A percentile compares a stretch with the other conserved stretches of the same genome.
phyloP scores from a whole-genome alignment of 306 rosid genomes.

The Luffa aegyptiaca region DNA sequence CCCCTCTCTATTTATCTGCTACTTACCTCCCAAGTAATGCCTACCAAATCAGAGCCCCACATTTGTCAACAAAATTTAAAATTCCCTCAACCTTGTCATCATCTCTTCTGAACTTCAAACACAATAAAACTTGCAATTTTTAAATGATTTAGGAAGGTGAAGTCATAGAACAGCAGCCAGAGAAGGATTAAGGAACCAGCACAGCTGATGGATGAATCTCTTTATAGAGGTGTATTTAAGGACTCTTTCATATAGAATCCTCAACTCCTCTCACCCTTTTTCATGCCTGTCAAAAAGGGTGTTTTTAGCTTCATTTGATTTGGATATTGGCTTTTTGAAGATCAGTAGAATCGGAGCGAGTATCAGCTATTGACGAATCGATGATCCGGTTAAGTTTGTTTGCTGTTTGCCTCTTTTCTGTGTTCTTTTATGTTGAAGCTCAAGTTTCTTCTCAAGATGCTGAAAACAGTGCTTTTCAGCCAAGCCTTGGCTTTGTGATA shows the following conservation, averaged over 20 bases:
- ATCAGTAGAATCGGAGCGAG: not conserved
- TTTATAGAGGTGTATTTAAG: not conserved
- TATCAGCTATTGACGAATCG: not conserved
- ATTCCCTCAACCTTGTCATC: not conserved
- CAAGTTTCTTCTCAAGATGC: constrained; percentile 17
- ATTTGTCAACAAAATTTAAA: not conserved
- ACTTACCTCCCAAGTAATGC: constrained; percentile 7
- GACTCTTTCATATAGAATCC: not conserved
- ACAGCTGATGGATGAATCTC: not conserved
- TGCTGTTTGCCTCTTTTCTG: constrained; percentile 21
- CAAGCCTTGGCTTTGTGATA: constrained; percentile 62
- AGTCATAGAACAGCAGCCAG: constrained; percentile 1
- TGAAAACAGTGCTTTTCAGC: constrained; percentile 33
- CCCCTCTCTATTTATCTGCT: not conserved
- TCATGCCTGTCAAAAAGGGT: not conserved
- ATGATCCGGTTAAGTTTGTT: not conserved
- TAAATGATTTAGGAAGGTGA: not conserved
- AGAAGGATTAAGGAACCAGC: not conserved
- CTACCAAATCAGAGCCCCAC: constrained; percentile 5
- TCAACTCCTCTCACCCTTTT: not conserved
- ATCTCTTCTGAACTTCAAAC: not conserved
- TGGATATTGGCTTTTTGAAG: not conserved
- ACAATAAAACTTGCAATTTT: not conserved
- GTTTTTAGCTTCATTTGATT: not conserved
- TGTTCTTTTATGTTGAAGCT: constrained; percentile 39